These are phyloP conservation scores for Mortierella sp. DNA, from an alignment of 371 early-diverging fungal genomes.

Conservation along the genomic window DNA sequence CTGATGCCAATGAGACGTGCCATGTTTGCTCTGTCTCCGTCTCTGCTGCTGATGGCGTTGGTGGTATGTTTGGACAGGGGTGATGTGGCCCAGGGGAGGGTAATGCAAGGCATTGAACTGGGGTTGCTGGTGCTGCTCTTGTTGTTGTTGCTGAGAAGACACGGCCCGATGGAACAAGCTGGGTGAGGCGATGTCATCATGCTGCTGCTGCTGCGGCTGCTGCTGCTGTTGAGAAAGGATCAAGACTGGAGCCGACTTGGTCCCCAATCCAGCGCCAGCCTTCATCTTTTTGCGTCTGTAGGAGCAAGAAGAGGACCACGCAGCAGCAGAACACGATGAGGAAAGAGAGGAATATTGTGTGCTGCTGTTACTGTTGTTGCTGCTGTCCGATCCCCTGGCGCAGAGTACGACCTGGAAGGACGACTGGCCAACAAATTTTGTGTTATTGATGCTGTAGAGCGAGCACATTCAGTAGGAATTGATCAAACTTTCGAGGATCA, in stretches of 20 bases:
- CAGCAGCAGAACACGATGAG: conserved; percentile 1
- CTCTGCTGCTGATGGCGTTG: conserved; percentile 24
- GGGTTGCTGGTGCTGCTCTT: neutral
- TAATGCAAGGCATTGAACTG: conserved; percentile 2
- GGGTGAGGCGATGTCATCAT: neutral
- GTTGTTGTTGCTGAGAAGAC: conserved; percentile 18
- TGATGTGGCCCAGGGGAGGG: conserved; percentile 5
- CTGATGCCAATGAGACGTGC: conserved; percentile 31
- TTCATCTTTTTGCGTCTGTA: conserved; percentile 37
- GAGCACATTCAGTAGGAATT: conserved; percentile 39
- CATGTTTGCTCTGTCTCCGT: conserved; percentile 19
- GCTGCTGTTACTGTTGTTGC: conserved; percentile 6
- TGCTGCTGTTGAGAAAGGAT: neutral
- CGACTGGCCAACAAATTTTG: conserved; percentile 36
- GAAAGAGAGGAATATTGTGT: conserved; percentile 4
- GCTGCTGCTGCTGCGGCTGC: conserved; percentile 3
- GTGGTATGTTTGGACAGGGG: conserved; percentile 11
- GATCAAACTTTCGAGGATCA: neutral
- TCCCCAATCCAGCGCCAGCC: conserved; percentile 8
- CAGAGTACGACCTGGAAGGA: conserved; percentile 48
- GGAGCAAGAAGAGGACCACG: conserved; percentile 10
- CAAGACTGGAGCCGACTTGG: conserved; percentile 5
- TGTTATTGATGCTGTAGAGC: conserved; percentile 54
- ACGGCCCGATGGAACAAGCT: conserved; percentile 14
- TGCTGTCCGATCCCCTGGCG: conserved; percentile 22